Evolutionary conservation across 345 rosid genomes (phyloP), one percentile per base, ranked within the genome.

Genomic region (Xanthoceras sorbifolium): DNA sequence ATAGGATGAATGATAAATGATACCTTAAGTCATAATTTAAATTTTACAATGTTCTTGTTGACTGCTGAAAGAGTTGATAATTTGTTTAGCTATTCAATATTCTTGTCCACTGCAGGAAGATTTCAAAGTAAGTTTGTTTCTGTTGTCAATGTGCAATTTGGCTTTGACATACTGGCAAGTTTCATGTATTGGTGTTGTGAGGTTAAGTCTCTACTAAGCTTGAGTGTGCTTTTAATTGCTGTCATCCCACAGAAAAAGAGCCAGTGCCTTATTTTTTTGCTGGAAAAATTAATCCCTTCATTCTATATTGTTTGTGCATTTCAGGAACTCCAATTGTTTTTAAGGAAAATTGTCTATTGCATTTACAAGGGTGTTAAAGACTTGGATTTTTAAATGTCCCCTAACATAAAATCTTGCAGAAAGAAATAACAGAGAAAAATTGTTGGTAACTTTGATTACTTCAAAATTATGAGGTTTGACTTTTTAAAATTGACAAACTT

Each of bases 121-220:
- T 38, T 38, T 38, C 7, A 38, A 6, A 38, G 22, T 22, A 20
- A 20, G n/a, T 54, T n/a, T 54, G 4, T 70, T 54, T 70, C 7
- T 72, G 15, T 10, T 32, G 32, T 36, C 66, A 38, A 54, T 72
- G 42, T 71, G 50, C 62, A 70, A 57, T 20, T n/a, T 72, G 38
- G n/a, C 38, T 26, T 70, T 52, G 40, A 28, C 28, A 18, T 70
- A 52, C 28, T 52, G 42, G 54, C 31, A 42, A 6, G 55, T 42
- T 67, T 54, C 20, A 3, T 66, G 8, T 67, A 14, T 44, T n/a
- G 25, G 10, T 38, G 42, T 38, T 38, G 9, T 40, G 71, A 4
- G 32, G 54, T 57, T 48, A 69, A 48, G 38, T 48, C 73, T 48
- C 73, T 28, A 7, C 36, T 15, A 48, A 48, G 22, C 60, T 48